Conservation (phyloP, 2,329 filamentous ascomycete genomes). For the Arthroderma sp. region DNA sequence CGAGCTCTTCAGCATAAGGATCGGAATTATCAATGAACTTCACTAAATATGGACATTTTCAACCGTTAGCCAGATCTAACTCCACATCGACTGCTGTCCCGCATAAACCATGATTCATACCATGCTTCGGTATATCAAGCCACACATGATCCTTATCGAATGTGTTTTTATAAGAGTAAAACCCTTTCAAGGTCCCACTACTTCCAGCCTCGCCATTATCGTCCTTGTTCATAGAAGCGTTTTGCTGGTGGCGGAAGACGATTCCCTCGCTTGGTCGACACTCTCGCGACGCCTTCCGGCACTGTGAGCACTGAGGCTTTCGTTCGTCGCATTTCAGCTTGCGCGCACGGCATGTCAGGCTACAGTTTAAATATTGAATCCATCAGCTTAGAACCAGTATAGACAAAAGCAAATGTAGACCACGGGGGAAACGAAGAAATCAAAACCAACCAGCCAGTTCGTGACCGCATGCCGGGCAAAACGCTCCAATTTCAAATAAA, state of each 20-base stretch:
- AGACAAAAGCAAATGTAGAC: background rate
- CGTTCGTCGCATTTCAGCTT: slow-evolving; percentile 55
- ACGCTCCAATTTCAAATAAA: background rate
- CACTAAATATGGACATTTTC: slow-evolving; percentile 25
- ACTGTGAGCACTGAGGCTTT: slow-evolving; percentile 48
- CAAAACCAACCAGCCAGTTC: slow-evolving; percentile 29
- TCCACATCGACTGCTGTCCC: background rate
- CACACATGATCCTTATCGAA: slow-evolving; percentile 49
- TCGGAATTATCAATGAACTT: slow-evolving; percentile 51
- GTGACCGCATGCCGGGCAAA: slow-evolving; percentile 27
- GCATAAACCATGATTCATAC: slow-evolving; percentile 21
- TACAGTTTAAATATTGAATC: slow-evolving; percentile 12
- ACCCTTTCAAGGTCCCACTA: slow-evolving; percentile 41
- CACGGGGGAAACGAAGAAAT: background rate
- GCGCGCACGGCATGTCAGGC: slow-evolving; percentile 44
- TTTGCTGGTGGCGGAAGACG: slow-evolving; percentile 56
- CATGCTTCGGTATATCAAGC: slow-evolving; percentile 47
- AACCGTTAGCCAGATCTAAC: background rate
- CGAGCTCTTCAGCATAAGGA: slow-evolving; percentile 43
- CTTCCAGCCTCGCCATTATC: slow-evolving; percentile 24
- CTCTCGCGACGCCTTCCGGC: slow-evolving; percentile 46
- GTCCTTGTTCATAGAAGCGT: slow-evolving; percentile 51
- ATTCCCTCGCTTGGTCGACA: slow-evolving; percentile 50
- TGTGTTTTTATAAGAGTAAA: slow-evolving; percentile 54
- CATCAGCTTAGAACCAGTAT: background rate